Conservation (phyloP, 1,284 basidiomycete species). For the Cryptococcus jaspeensis region DNA sequence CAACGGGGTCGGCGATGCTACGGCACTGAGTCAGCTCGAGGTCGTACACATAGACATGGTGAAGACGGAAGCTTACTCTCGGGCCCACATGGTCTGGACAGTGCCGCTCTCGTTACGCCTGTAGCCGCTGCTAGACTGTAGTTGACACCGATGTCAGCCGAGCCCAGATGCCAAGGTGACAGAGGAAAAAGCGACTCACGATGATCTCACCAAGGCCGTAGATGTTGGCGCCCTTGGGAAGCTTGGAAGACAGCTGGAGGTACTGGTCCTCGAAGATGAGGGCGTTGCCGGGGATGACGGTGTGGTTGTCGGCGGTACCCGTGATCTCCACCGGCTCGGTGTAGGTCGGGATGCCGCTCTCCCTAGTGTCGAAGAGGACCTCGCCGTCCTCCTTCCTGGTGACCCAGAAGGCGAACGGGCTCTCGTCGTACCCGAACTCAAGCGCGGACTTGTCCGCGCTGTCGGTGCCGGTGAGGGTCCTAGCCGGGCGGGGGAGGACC, state of each 20-base stretch:
- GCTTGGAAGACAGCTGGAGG: constrained; percentile 57
- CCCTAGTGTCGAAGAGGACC: constrained; percentile 65
- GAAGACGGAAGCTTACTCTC: constrained; percentile 21
- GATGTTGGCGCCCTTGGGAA: constrained; percentile 60
- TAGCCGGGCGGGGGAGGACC: constrained; percentile 65
- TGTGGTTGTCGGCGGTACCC: constrained; percentile 42
- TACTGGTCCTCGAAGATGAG: constrained; percentile 81
- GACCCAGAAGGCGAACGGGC: constrained; percentile 76
- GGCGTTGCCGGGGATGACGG: constrained; percentile 52
- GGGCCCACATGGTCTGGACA: constrained; percentile 32
- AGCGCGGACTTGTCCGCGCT: constrained; percentile 12
- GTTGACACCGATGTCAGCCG: constrained; percentile 3
- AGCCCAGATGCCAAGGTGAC: background rate
- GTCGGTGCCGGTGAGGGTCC: constrained; percentile 42
- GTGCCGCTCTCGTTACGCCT: constrained; percentile 14
- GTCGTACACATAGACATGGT: background rate
- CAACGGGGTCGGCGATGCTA: constrained; percentile 15
- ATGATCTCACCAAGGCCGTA: constrained; percentile 76
- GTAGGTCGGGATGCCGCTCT: constrained; percentile 58
- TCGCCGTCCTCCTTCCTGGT: constrained; percentile 57
- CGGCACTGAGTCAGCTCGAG: too few species aligned
- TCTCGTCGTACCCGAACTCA: constrained; percentile 63
- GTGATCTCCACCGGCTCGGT: constrained; percentile 45
- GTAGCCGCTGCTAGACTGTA: constrained; percentile 13
- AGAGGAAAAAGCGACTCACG: constrained; percentile 43